These are phyloP conservation scores for Fusarium goolgardi DNA, from an alignment of 2,329 filamentous ascomycete species.

Conservation along the genomic window DNA sequence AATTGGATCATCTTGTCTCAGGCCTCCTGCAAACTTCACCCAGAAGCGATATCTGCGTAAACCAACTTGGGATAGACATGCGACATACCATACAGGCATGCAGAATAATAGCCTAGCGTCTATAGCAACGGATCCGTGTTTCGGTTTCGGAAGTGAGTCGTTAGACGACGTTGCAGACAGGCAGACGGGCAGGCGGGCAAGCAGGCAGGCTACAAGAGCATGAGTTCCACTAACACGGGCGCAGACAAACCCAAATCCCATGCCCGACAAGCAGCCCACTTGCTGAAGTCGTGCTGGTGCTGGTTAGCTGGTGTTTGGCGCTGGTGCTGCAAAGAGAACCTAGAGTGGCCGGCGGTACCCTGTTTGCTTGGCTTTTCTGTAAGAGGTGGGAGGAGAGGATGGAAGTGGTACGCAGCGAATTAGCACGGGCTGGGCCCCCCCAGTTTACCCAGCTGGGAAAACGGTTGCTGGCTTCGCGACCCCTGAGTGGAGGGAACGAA, in stretches of 20 bases:
- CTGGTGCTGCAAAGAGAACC: constrained; percentile 20
- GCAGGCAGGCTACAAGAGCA: constrained; percentile 37
- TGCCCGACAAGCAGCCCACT: constrained; percentile 18
- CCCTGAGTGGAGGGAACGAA: constrained; percentile 34
- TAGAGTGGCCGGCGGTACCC: constrained; percentile 2
- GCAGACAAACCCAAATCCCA: constrained; percentile 15
- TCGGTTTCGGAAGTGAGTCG: constrained; percentile 33
- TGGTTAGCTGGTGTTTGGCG: neutral
- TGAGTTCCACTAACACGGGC: constrained; percentile 19
- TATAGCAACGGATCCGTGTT: constrained; percentile 19
- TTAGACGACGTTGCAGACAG: constrained; percentile 41
- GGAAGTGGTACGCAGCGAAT: constrained; percentile 4
- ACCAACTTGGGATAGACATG: constrained; percentile 5
- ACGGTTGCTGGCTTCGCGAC: constrained; percentile 14
- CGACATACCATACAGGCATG: constrained; percentile 1
- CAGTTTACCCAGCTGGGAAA: constrained; percentile 27
- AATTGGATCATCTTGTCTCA: constrained; percentile 14
- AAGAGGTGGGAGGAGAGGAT: neutral
- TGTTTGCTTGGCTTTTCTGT: constrained; percentile 3
- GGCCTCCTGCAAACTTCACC: neutral
- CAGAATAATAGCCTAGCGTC: constrained; percentile 16
- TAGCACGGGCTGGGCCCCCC: constrained; percentile 11
- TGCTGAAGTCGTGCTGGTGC: constrained; percentile 17
- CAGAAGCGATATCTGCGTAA: neutral
- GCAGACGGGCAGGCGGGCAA: constrained; percentile 42